These are phyloP conservation scores for Cercospora sesami DNA, from an alignment of 2,329 filamentous ascomycete genomes.

Conservation along the genomic window DNA sequence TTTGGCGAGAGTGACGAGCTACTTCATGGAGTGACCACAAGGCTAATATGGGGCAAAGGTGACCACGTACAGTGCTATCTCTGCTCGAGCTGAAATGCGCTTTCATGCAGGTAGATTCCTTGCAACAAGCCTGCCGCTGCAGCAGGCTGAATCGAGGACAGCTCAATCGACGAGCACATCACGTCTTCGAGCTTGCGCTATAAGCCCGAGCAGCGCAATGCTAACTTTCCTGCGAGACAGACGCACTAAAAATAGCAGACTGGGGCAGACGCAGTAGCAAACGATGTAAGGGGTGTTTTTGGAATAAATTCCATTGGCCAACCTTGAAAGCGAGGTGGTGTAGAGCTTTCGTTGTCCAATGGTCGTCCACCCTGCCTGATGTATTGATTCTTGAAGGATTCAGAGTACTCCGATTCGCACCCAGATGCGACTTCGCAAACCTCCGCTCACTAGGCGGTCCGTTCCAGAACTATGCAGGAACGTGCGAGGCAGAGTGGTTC, in stretches of 20 bases:
- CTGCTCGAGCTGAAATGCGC: slow-evolving; percentile 11
- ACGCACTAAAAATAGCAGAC: neutral
- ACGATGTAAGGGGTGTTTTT: slow-evolving; percentile 1
- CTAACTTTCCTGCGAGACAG: neutral
- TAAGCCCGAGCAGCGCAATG: neutral
- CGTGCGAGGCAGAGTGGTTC: neutral
- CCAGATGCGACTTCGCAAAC: neutral
- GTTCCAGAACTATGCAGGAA: slow-evolving; percentile 8
- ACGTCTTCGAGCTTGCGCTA: slow-evolving; percentile 1
- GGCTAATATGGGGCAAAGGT: neutral
- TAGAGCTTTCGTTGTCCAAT: slow-evolving; percentile 1
- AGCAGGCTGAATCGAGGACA: slow-evolving; percentile 18
- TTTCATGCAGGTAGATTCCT: slow-evolving; percentile 20
- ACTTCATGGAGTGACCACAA: neutral
- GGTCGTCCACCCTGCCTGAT: neutral
- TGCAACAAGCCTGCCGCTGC: slow-evolving; percentile 21
- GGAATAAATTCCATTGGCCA: neutral
- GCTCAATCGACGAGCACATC: slow-evolving; percentile 15
- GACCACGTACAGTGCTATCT: neutral
- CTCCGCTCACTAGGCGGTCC: neutral
- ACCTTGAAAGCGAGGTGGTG: neutral
- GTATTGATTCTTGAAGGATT: neutral
- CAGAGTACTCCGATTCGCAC: neutral
- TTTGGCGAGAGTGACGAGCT: neutral
- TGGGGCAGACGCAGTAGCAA: neutral